A percentile compares a stretch with the other conserved stretches of the same genome.
phyloP scores from a whole-genome alignment of 2,329 filamentous ascomycete genomes.

The Paraconiothyrium brasiliense region DNA sequence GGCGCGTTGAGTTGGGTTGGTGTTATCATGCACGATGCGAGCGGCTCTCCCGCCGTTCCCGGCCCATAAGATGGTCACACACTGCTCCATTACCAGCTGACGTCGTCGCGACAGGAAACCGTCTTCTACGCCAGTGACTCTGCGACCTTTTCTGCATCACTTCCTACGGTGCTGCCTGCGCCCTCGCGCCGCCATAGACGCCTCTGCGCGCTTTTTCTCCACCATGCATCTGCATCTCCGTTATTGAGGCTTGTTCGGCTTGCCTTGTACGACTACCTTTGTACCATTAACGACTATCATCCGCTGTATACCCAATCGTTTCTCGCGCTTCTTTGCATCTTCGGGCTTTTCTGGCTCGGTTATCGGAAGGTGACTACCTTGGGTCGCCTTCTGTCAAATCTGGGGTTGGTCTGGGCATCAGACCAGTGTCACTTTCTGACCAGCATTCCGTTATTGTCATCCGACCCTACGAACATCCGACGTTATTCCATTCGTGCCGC shows the following conservation, averaged over 20 bases:
- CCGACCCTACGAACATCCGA: neutral
- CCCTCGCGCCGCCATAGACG: conserved; percentile 6
- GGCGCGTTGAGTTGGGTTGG: neutral
- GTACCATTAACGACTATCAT: conserved; percentile 7
- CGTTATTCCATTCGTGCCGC: neutral
- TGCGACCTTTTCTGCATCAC: conserved; percentile 25
- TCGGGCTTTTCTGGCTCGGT: conserved; percentile 5
- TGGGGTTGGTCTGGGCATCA: conserved; percentile 8
- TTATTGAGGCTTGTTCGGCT: conserved; percentile 9
- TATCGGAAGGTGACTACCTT: conserved; percentile 4
- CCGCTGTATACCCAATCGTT: conserved; percentile 5
- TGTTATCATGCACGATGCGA: neutral
- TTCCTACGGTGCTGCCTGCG: conserved; percentile 8
- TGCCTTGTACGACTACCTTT: conserved; percentile 7
- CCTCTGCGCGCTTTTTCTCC: neutral
- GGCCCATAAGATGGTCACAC: conserved; percentile 2
- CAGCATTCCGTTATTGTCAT: conserved; percentile 7
- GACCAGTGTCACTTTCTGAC: conserved; percentile 14
- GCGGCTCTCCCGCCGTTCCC: conserved; percentile 6
- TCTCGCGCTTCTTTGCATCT: conserved; percentile 1
- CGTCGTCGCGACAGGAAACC: conserved; percentile 8
- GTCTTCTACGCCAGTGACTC: conserved; percentile 1
- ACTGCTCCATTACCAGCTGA: conserved; percentile 11
- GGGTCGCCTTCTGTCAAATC: conserved; percentile 4
- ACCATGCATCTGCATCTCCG: conserved; percentile 6